These are phyloP conservation scores for Aspergillus tamarii DNA, from an alignment of 2,329 filamentous ascomycete species.

Conservation along the genomic window DNA sequence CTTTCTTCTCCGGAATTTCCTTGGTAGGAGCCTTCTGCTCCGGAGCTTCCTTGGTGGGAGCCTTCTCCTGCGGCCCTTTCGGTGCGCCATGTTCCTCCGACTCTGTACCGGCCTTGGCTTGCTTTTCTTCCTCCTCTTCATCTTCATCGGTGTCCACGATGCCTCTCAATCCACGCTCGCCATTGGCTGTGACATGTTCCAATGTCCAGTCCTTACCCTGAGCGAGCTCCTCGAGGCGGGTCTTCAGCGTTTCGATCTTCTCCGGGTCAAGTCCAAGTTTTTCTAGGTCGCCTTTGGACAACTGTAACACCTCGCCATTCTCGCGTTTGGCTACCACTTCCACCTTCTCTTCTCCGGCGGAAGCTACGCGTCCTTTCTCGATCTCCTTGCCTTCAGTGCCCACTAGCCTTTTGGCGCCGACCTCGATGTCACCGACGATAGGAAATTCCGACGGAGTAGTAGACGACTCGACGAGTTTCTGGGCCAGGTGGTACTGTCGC, in stretches of 20 bases:
- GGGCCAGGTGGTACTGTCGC: slow-evolving; percentile 35
- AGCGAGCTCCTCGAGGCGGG: slow-evolving; percentile 69
- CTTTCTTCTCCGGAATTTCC: slow-evolving; percentile 16
- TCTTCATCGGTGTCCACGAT: slow-evolving; percentile 66
- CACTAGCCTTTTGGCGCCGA: slow-evolving; percentile 61
- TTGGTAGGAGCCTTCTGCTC: slow-evolving; percentile 20
- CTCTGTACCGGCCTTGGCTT: slow-evolving; percentile 12
- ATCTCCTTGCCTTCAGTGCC: slow-evolving; percentile 60
- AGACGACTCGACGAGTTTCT: slow-evolving; percentile 37
- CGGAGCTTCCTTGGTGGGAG: slow-evolving; percentile 19
- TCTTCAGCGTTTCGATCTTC: slow-evolving; percentile 69
- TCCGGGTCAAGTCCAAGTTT: slow-evolving; percentile 68
- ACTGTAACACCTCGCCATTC: slow-evolving; percentile 62
- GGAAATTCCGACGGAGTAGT: slow-evolving; percentile 34
- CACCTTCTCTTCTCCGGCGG: slow-evolving; percentile 53
- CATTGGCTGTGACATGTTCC: slow-evolving; percentile 73
- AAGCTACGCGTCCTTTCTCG: slow-evolving; percentile 60
- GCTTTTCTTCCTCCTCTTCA: slow-evolving; percentile 39
- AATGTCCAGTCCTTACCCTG: slow-evolving; percentile 77
- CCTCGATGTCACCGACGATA: slow-evolving; percentile 60
- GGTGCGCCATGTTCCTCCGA: slow-evolving; percentile 12
- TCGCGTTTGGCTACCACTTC: slow-evolving; percentile 58
- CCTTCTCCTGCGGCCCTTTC: background rate
- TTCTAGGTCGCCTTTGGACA: slow-evolving; percentile 69
- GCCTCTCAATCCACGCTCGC: slow-evolving; percentile 68